These are phyloP conservation scores for Volvox carteri DNA, from an alignment of 163 green algal species.

Conservation along the genomic window DNA sequence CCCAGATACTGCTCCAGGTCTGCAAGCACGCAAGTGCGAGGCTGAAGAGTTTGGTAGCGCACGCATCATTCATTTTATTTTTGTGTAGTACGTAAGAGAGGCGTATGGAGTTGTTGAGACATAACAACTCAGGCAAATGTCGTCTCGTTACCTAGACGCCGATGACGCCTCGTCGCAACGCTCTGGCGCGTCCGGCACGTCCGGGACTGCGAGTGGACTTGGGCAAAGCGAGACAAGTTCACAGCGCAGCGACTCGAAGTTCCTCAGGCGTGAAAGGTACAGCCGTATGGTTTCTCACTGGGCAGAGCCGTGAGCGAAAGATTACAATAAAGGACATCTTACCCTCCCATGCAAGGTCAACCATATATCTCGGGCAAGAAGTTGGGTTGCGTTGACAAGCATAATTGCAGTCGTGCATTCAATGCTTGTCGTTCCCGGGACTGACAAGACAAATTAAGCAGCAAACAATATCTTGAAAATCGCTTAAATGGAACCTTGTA, in stretches of 20 bases:
- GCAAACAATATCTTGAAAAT: too few species aligned
- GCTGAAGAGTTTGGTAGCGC: too few species aligned
- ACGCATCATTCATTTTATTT: too few species aligned
- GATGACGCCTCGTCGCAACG: constrained; percentile 9
- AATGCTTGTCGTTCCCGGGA: too few species aligned
- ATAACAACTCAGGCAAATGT: neutral
- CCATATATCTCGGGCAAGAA: neutral
- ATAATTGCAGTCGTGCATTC: too few species aligned
- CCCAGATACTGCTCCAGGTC: too few species aligned
- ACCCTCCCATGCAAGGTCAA: neutral
- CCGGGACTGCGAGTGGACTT: neutral
- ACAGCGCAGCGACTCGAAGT: constrained; percentile 23
- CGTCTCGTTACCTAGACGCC: constrained; percentile 15
- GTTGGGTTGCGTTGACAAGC: neutral
- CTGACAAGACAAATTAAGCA: too few species aligned
- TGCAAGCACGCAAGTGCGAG: too few species aligned
- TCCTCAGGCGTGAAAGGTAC: constrained; percentile 26
- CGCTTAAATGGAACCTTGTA: too few species aligned
- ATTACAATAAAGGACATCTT: neutral
- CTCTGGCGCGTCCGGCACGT: neutral
- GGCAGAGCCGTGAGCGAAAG: neutral
- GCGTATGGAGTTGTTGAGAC: too few species aligned
- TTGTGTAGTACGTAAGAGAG: too few species aligned
- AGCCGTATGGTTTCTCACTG: neutral
- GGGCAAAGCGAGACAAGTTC: constrained; percentile 27